A percentile compares a stretch with the other conserved stretches of the same genome.
phyloP scores from a whole-genome alignment of 2,329 filamentous ascomycete genomes.

The Fragosphaeria purpurea region DNA sequence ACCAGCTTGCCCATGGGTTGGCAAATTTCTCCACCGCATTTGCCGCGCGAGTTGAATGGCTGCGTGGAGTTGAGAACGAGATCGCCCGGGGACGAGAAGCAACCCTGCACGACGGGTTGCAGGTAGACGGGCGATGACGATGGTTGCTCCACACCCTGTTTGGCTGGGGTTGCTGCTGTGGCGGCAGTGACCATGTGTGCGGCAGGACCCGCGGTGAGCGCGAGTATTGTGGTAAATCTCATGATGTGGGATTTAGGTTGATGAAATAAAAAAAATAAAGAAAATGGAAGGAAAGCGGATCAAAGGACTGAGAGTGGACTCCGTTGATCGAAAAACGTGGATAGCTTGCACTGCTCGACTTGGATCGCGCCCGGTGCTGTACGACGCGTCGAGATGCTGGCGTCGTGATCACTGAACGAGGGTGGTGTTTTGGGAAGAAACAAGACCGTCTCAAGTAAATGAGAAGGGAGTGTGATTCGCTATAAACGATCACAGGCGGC shows the following conservation, averaged over 20 bases:
- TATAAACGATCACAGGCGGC: no score
- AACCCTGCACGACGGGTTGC: constrained; percentile 38
- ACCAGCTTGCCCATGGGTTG: constrained; percentile 39
- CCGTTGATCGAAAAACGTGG: no score
- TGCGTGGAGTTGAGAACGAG: constrained; percentile 18
- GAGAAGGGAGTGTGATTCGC: neutral
- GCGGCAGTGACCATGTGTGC: constrained; percentile 6
- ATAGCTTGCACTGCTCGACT: no score
- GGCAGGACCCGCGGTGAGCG: constrained; percentile 8
- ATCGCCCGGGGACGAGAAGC: constrained; percentile 35
- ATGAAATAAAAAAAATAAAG: no score
- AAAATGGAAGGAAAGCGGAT: no score
- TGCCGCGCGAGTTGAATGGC: constrained; percentile 30
- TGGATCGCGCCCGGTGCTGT: no score
- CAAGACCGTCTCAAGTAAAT: neutral
- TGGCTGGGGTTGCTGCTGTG: constrained; percentile 4
- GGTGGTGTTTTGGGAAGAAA: no score
- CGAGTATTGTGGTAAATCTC: constrained; percentile 11
- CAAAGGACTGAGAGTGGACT: no score
- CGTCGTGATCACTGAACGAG: no score
- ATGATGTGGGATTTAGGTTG: constrained; percentile 2
- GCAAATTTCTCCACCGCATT: constrained; percentile 31
- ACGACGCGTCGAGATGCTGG: no score
- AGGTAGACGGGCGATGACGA: constrained; percentile 25
- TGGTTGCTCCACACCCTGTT: constrained; percentile 25